Conservation (phyloP, 176 grass and related monocot species). For the Oryza meridionalis region DNA sequence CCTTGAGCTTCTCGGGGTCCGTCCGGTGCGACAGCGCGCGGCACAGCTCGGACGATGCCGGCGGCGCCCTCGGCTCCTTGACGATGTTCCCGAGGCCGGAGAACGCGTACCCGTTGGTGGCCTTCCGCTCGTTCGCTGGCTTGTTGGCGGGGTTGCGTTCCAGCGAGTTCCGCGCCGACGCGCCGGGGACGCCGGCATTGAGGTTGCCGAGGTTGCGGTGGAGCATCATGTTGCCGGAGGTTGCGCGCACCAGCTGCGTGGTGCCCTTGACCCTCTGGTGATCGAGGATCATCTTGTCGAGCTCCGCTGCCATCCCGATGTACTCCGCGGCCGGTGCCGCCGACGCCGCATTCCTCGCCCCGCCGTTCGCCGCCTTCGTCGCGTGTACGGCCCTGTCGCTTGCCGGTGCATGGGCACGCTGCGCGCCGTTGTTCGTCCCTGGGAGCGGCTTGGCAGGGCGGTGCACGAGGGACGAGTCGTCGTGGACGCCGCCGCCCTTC, state of each 20-base stretch:
- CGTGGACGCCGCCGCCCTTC: constrained; percentile 32
- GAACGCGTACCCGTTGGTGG: constrained; percentile 38
- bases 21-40: constrained; percentile 65
- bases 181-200: constrained; percentile 27
- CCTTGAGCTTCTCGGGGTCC: constrained; percentile 91
- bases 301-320: constrained; percentile 73
- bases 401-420: neutral
- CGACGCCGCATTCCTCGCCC: neutral
- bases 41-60: constrained; percentile 41
- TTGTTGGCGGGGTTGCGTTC: constrained; percentile 42
- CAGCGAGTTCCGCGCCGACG: constrained; percentile 29
- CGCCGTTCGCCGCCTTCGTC: constrained; percentile 26
- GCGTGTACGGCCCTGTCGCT: neutral
- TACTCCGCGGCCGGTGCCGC: constrained; percentile 39
- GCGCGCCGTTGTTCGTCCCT: constrained; percentile 10
- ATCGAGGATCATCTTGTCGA: constrained; percentile 87
- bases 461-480: constrained; percentile 40
- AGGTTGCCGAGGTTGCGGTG: constrained; percentile 89
- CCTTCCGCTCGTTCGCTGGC: constrained; percentile 35
- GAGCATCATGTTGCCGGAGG: constrained; percentile 92
- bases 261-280: constrained; percentile 61
- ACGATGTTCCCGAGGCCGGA: constrained; percentile 59
- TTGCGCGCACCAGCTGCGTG: constrained; percentile 66
- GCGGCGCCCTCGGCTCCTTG: constrained; percentile 10
- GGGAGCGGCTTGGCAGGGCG: constrained; percentile 14